These are phyloP conservation scores for Globisporangium spiculum DNA, from an alignment of 352 stramenopile species.

Conservation along the genomic window DNA sequence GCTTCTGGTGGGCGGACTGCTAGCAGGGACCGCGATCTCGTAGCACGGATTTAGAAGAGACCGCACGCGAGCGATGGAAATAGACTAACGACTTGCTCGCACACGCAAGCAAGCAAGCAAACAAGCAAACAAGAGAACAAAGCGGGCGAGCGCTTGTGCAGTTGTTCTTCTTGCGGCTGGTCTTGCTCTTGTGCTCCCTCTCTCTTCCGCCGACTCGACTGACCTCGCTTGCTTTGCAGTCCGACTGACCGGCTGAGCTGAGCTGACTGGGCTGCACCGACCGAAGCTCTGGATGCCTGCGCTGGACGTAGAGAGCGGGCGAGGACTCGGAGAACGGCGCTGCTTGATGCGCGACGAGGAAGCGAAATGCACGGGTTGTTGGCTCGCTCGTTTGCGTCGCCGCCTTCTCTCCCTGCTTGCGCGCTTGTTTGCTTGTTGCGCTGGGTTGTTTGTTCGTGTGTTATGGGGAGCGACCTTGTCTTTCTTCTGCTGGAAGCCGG, in stretches of 20 bases:
- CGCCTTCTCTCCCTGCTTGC: background rate
- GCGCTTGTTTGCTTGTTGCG: background rate
- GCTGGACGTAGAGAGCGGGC: slow-evolving; percentile 4
- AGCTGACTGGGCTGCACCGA: background rate
- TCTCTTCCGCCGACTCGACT: slow-evolving; percentile 4
- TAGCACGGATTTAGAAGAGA: background rate
- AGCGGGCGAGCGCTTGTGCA: background rate
- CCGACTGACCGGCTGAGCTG: background rate
- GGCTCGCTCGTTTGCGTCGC: background rate
- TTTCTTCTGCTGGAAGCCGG: background rate
- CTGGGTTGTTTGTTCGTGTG: background rate
- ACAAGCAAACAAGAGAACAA: background rate
- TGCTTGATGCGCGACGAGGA: slow-evolving; percentile 6
- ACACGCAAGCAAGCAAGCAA: background rate
- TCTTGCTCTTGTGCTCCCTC: background rate
- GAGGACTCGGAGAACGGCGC: background rate
- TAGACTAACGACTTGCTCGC: slow-evolving; percentile 3
- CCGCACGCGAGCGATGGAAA: background rate
- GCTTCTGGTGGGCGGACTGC: slow-evolving; percentile 2
- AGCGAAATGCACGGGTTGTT: slow-evolving; percentile 2
- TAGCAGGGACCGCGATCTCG: background rate
- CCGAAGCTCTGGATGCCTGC: background rate
- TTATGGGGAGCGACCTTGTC: background rate
- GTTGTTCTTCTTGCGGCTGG: background rate
- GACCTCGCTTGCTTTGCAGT: background rate